Percentiles rank a stretch among this genome's conserved stretches.
These are phyloP conservation scores for Aspergillus caelatus DNA, from an alignment of 2,329 filamentous ascomycete species.

Conservation along the genomic window DNA sequence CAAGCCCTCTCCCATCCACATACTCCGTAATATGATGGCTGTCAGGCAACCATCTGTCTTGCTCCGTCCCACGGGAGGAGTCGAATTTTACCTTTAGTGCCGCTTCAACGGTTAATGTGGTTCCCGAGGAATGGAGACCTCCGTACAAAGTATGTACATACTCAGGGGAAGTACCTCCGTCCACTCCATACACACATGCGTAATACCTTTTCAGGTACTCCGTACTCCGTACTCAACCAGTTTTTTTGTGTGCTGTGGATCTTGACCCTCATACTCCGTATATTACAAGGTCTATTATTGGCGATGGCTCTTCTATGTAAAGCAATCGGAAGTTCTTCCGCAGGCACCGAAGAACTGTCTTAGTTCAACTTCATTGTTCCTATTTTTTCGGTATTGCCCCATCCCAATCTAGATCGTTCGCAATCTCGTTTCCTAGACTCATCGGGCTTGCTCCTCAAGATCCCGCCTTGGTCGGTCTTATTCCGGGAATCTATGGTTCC, in stretches of 20 bases:
- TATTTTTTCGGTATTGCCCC: background rate
- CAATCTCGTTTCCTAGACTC: background rate
- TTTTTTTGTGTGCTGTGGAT: background rate
- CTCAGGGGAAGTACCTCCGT: background rate
- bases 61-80: background rate
- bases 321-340: background rate
- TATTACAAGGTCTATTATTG: background rate
- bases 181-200: background rate
- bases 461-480: background rate
- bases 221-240: background rate
- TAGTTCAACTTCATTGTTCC: background rate
- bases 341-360: background rate
- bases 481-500: background rate
- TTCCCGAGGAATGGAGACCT: background rate
- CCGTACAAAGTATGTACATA: background rate
- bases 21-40: background rate
- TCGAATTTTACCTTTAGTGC: background rate
- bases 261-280: background rate
- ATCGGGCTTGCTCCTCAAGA: background rate
- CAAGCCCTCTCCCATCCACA: background rate
- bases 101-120: background rate
- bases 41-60: background rate
- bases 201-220: background rate
- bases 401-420: background rate
- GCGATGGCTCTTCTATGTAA: background rate